These are phyloP conservation scores for Acidiella bohemica DNA, from an alignment of 495 filamentous ascomycete genomes.

Conservation along the genomic window DNA sequence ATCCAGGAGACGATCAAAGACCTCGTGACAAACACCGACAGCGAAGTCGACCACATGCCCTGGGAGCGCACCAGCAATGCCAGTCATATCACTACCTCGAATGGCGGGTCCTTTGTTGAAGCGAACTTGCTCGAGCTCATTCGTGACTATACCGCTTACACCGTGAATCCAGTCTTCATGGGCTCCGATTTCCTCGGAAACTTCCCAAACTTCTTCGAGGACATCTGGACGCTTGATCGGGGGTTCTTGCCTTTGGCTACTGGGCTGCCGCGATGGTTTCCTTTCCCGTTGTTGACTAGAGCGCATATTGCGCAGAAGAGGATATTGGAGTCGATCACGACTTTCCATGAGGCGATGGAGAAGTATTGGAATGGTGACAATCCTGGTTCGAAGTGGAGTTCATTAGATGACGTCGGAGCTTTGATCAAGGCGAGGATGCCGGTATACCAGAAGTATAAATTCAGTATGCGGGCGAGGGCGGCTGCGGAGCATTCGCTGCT, in stretches of 20 bases:
- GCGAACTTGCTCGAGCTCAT: slow-evolving; percentile 41
- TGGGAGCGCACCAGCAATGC: slow-evolving; percentile 44
- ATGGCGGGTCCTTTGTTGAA: slow-evolving; percentile 32
- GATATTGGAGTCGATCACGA: slow-evolving; percentile 34
- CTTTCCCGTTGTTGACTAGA: slow-evolving; percentile 35
- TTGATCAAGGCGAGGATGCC: slow-evolving; percentile 14
- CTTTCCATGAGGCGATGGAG: slow-evolving; percentile 39
- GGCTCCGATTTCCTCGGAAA: slow-evolving; percentile 42
- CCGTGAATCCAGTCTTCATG: slow-evolving; percentile 39
- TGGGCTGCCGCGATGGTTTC: slow-evolving; percentile 41
- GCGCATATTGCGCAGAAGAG: slow-evolving; percentile 41
- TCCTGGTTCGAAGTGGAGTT: slow-evolving; percentile 14
- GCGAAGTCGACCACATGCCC: slow-evolving; percentile 43
- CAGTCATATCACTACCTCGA: slow-evolving; percentile 20
- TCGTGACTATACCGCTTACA: slow-evolving; percentile 40
- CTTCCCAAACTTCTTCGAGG: slow-evolving; percentile 38
- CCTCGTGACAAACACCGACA: slow-evolving; percentile 45
- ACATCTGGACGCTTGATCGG: slow-evolving; percentile 44
- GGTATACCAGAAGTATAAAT: slow-evolving; percentile 15
- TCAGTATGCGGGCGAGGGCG: slow-evolving; percentile 18
- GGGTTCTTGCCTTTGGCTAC: slow-evolving; percentile 38
- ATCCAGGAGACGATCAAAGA: slow-evolving; percentile 35
- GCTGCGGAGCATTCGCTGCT: slow-evolving; percentile 27
- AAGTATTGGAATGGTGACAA: slow-evolving; percentile 16
- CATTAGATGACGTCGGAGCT: slow-evolving; percentile 18